Evolutionary conservation across 495 filamentous ascomycete genomes (phyloP).

Genomic region (Pyrenopolyporus hunteri): DNA sequence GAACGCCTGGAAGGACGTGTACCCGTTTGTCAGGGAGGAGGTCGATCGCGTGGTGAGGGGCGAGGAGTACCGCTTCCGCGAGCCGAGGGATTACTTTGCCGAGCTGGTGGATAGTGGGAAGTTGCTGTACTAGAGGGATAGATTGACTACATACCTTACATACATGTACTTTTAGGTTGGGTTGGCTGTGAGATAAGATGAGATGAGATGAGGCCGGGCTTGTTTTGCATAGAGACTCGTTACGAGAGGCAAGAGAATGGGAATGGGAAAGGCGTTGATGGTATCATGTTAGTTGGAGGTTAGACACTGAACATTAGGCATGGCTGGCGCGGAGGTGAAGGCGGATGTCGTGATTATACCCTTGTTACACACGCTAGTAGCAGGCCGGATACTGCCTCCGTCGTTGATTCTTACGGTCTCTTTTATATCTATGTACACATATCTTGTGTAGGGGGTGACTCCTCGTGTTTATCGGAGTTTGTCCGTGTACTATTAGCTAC

Average conservation of each 20-base stretch:
- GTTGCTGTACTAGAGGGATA: slow-evolving; percentile 42
- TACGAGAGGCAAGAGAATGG: background rate
- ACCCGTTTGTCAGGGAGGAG: slow-evolving; percentile 63
- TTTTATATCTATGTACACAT: background rate
- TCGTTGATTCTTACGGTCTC: no score
- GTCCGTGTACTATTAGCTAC: background rate
- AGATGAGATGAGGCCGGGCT: no score
- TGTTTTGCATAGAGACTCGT: background rate
- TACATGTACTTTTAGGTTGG: no score
- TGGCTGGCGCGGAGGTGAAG: background rate
- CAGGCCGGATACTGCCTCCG: no score
- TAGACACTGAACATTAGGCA: background rate
- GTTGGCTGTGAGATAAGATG: no score
- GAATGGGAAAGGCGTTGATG: background rate
- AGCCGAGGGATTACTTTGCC: slow-evolving; percentile 50
- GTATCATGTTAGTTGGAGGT: background rate
- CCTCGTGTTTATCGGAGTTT: background rate
- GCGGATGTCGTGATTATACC: background rate
- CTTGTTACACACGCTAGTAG: no score
- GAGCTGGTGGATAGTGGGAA: slow-evolving; percentile 50
- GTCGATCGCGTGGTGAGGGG: slow-evolving; percentile 57
- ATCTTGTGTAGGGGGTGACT: slow-evolving; percentile 3
- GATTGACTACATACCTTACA: no score
- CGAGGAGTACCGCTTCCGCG: slow-evolving; percentile 45
- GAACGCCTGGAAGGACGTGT: slow-evolving; percentile 66